Conservation (phyloP, 768 basidiomycete species). For the Pholiota microspora region DNA sequence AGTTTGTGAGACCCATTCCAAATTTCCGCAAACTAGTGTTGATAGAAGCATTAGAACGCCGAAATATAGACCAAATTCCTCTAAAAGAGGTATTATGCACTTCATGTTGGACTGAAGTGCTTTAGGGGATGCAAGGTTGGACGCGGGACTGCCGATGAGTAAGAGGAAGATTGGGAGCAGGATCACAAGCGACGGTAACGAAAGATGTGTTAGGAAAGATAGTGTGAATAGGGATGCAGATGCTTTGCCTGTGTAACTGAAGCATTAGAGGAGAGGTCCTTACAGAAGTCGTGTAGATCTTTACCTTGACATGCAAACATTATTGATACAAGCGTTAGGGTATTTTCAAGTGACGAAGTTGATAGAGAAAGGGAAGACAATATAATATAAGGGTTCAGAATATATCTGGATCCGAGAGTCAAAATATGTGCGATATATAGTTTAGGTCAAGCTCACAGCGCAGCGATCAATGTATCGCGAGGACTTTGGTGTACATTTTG, state of each 20-base stretch:
- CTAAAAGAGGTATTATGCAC: conserved; percentile 34
- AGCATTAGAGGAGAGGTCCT: background rate
- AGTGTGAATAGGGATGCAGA: conserved; percentile 62
- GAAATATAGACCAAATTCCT: conserved; percentile 53
- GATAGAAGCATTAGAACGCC: conserved; percentile 46
- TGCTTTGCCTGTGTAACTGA: conserved; percentile 47
- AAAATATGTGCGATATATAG: background rate
- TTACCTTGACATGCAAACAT: conserved; percentile 70
- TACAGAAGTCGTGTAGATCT: background rate
- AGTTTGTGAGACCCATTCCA: conserved; percentile 70
- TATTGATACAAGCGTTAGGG: conserved; percentile 61
- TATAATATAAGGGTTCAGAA: conserved; percentile 87
- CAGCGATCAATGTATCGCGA: conserved; percentile 62
- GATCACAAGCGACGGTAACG: conserved; percentile 67
- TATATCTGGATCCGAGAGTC: conserved; percentile 51
- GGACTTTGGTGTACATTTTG: conserved; percentile 45
- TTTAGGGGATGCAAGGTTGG: conserved; percentile 64
- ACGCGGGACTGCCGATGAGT: conserved; percentile 57
- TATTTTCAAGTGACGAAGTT: conserved; percentile 81
- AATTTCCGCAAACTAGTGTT: conserved; percentile 56
- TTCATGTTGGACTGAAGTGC: conserved; percentile 28
- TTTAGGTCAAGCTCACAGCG: conserved; percentile 50
- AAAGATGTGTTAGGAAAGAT: conserved; percentile 70
- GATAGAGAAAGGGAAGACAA: conserved; percentile 80
- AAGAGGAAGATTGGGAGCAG: conserved; percentile 67